phyloP scores from a whole-genome alignment of 495 filamentous ascomycete species.

The Podospora bellae-mahoneyi region DNA sequence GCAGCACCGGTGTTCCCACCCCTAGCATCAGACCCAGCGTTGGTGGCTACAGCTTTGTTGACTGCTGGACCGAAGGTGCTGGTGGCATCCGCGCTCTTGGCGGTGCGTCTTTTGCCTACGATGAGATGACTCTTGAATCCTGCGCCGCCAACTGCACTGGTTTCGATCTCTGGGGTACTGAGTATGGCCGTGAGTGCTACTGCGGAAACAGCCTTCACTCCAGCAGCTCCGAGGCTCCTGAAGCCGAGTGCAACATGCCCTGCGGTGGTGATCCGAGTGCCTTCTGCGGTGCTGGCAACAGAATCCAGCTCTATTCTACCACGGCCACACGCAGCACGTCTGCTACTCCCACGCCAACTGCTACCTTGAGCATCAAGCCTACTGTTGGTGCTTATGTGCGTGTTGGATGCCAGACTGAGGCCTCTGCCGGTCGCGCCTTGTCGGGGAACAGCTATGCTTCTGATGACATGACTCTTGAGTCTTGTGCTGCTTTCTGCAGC shows the following conservation, averaged over 20 bases:
- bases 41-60: conserved; percentile 41
- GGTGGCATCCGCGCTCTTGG: conserved; percentile 38
- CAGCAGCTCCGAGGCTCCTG: conserved; percentile 37
- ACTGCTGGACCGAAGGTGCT: conserved; percentile 48
- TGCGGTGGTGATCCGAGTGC: conserved; percentile 45
- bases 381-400: conserved; percentile 38
- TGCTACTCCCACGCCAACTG: conserved; percentile 35
- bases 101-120: conserved; percentile 39
- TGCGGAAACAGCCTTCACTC: conserved; percentile 47
- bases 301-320: conserved; percentile 46
- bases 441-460: conserved; percentile 20
- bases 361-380: conserved; percentile 32
- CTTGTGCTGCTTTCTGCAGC: conserved; percentile 39
- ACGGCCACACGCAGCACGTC: conserved; percentile 38
- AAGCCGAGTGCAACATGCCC: conserved; percentile 48
- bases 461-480: conserved; percentile 43
- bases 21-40: conserved; percentile 34
- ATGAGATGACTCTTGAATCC: conserved; percentile 49
- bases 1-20: conserved; percentile 25
- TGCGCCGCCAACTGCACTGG: conserved; percentile 48
- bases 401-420: conserved; percentile 48
- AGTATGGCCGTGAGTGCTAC: conserved; percentile 52
- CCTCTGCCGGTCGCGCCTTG: conserved; percentile 32
- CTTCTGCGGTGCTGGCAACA: conserved; percentile 46
- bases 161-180: conserved; percentile 46